Evolutionary conservation across 1,139 yeast genomes (phyloP).

Genomic region (Lodderomyces pseudojiufengensis): DNA sequence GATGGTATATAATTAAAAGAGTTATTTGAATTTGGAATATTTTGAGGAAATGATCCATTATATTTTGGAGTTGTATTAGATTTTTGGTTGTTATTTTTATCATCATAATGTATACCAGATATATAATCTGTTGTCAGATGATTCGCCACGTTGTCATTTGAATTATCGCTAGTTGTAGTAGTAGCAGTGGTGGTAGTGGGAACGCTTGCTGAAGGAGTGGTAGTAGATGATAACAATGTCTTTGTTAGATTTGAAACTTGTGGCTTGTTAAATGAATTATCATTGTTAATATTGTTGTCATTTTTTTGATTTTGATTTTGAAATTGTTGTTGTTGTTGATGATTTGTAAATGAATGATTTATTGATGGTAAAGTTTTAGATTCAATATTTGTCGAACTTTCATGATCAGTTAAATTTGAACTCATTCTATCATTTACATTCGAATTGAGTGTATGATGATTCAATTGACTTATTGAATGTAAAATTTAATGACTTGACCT

Average conservation of each 20-base stretch:
- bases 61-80: neutral
- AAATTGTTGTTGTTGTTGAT: constrained; percentile 5
- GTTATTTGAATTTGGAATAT: constrained; percentile 16
- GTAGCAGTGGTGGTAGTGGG: neutral
- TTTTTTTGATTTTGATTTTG: neutral
- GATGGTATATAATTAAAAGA: constrained; percentile 39
- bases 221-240: constrained; percentile 25
- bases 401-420: constrained; percentile 3
- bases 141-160: constrained; percentile 1
- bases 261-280: constrained; percentile 11
- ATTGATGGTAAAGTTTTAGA: constrained; percentile 1
- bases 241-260: constrained; percentile 39
- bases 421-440: constrained; percentile 3
- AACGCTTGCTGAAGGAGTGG: constrained; percentile 6
- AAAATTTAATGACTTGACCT: too few relatives aligned
- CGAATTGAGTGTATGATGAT: neutral
- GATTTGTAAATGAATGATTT: constrained; percentile 1
- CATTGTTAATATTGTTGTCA: constrained; percentile 4
- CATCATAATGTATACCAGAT: constrained; percentile 1
- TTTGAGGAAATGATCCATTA: constrained; percentile 8
- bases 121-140: constrained; percentile 1
- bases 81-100: neutral
- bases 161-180: neutral
- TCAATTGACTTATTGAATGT: too few relatives aligned
- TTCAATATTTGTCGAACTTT: constrained; percentile 2